Conservation (phyloP, 305 asterid species). For the Fraxinus sp. region DNA sequence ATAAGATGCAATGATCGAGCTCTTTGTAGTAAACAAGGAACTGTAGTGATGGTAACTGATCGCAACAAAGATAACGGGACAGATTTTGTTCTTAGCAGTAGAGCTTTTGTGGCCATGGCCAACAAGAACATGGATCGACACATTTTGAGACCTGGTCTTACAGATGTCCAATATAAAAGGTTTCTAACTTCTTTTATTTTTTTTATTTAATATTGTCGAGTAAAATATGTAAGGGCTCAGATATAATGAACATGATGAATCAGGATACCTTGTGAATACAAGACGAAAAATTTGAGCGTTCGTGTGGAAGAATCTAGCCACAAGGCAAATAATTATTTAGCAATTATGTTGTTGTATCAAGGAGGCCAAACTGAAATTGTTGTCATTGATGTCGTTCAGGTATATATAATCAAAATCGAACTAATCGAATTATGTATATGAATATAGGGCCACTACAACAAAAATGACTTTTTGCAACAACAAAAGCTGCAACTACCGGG, state of each 20-base stretch:
- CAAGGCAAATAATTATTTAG: constrained; percentile 33
- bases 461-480: no score
- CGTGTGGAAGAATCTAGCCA: constrained; percentile 58
- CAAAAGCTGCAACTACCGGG: no score
- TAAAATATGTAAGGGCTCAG: not conserved
- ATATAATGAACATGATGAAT: not conserved
- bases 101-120: constrained; percentile 70
- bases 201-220: no score
- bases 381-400: no score
- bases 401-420: no score
- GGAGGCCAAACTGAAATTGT: constrained; percentile 83
- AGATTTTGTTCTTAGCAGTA: constrained; percentile 63
- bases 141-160: constrained; percentile 49
- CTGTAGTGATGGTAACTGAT: constrained; percentile 41
- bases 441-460: no score
- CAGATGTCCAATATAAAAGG: constrained; percentile 65
- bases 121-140: not conserved
- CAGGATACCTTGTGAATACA: constrained; percentile 69
- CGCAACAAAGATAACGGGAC: constrained; percentile 44
- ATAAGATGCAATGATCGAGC: constrained; percentile 54
- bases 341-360: constrained; percentile 59
- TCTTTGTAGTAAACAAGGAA: constrained; percentile 47
- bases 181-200: not conserved
- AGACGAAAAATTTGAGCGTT: constrained; percentile 51
- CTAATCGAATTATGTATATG: no score